Base-by-base conservation (phyloP, 331 rosid genomes). In the Quercus tomentella region DNA sequence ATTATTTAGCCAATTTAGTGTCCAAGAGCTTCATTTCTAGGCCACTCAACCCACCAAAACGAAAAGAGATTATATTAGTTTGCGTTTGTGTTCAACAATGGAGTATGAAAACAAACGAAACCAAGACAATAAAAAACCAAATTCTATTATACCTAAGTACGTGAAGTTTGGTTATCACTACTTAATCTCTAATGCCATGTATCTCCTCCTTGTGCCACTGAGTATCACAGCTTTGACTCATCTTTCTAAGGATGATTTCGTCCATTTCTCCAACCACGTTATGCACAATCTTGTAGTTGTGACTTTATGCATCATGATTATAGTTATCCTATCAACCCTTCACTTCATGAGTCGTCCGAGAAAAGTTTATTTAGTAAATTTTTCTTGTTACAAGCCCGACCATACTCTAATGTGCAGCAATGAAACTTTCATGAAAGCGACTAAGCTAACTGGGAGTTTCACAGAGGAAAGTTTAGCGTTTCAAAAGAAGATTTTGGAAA, bases 401-500 rank as follows among this genome's bases (percentile, higher is more conserved):
- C 17, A 14, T 1, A 5, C 51, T 18, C 25, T 16, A 17, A 67
- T 18, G 52, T 33, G 49, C 51, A 67, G 51, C 51, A 67, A 67
- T 18, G 72, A 67, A 18, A 31, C 4, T 33, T 67, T 67, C 72
- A 10, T 67, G 5, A 67, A 67, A 20, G 4, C 25, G 35, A 31
- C 72, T 18, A 23, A 18, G 72, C 72, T 33, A 3, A 17, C 72
- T 21, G 72, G 72, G 72, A 7, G 49, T 67, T 67, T 67, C 72
- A 31, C 72, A 22, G 51, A 33, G 10, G 72, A 67, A 18, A 67
- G 72, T 20, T 4, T 67, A 1, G 51, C 7, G 26, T 67, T 67
- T 31, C 72, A 67, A 9, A 67, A 9, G 72, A 67, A 67, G 72
- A 67, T 67, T 31, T 31, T 67, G 72, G 72, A 67, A 23, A 67